These are phyloP conservation scores for Juglanconis sp. DNA, from an alignment of 2,329 filamentous ascomycete species.

Conservation along the genomic window DNA sequence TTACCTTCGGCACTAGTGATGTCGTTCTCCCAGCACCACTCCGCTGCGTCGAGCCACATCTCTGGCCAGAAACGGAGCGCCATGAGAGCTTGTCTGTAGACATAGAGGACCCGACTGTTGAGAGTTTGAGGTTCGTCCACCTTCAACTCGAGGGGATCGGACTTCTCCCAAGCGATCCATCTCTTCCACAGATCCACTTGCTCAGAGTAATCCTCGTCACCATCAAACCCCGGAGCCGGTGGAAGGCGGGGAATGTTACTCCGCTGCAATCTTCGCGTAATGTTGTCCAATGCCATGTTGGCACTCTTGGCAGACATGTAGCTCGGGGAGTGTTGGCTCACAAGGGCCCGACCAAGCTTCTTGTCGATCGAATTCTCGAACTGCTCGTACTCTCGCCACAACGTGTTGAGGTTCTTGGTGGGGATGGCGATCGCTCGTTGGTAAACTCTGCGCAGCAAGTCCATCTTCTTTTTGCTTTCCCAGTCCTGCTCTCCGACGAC, in stretches of 20 bases:
- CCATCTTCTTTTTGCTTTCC: slow-evolving; percentile 99
- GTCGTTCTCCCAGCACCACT: slow-evolving; percentile 83
- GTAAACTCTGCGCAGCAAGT: slow-evolving; percentile 85
- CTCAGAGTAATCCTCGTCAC: slow-evolving; percentile 75
- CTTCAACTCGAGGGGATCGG: slow-evolving; percentile 82
- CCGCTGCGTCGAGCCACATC: slow-evolving; percentile 91
- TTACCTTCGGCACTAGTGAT: slow-evolving; percentile 57
- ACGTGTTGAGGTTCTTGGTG: slow-evolving; percentile 72
- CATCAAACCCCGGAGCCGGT: slow-evolving; percentile 80
- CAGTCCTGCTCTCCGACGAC: slow-evolving; percentile 80
- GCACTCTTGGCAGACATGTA: slow-evolving; percentile 97
- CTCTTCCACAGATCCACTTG: slow-evolving; percentile 89
- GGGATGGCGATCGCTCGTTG: slow-evolving; percentile 86
- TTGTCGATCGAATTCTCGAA: slow-evolving; percentile 96
- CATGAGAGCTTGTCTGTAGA: slow-evolving; percentile 93
- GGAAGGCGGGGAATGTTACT: slow-evolving; percentile 78
- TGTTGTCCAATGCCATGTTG: slow-evolving; percentile 85
- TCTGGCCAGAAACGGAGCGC: slow-evolving; percentile 91
- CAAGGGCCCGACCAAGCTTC: slow-evolving; percentile 85
- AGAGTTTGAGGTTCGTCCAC: slow-evolving; percentile 74
- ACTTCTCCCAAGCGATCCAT: slow-evolving; percentile 95
- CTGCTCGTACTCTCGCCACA: slow-evolving; percentile 98
- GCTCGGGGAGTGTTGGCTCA: slow-evolving; percentile 85
- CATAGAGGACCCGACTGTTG: slow-evolving; percentile 77
- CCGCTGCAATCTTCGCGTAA: slow-evolving; percentile 72